phyloP scores from a whole-genome alignment of 176 grass and related monocot genomes.

The Phoenix roebelenii region DNA sequence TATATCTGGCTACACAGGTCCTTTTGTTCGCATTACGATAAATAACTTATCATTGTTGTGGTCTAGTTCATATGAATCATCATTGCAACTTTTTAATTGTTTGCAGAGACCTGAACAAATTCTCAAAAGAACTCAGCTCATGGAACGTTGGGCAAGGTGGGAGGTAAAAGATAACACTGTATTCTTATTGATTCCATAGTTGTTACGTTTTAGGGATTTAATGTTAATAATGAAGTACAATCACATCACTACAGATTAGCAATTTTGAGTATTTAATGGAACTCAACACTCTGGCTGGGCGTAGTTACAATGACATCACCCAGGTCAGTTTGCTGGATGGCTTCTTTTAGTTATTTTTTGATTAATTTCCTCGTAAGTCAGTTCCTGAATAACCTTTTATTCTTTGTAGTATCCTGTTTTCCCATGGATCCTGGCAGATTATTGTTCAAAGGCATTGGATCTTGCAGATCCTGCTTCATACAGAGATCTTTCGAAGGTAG shows the following conservation, averaged over 20 bases:
- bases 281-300: constrained; percentile 65
- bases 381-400: neutral
- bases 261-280: constrained; percentile 99
- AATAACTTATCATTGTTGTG: no score
- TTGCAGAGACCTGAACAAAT: constrained; percentile 91
- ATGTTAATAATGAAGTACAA: no score
- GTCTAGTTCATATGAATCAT: no score
- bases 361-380: neutral
- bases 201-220: constrained; percentile 2
- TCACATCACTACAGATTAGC: constrained; percentile 51
- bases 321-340: constrained; percentile 33
- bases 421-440: constrained; percentile 89
- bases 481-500: constrained; percentile 71
- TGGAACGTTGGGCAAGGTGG: constrained; percentile 92
- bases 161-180: constrained; percentile 42
- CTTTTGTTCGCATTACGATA: neutral
- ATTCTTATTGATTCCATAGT: neutral
- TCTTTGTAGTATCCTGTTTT: constrained; percentile 89
- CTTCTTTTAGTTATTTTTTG: neutral
- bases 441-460: constrained; percentile 68
- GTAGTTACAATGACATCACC: constrained; percentile 19
- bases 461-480: constrained; percentile 55
- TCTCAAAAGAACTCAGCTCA: constrained; percentile 95
- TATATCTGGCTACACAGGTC: constrained; percentile 97
- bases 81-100: no score